A percentile compares a stretch with the other conserved stretches of the same genome.
Evolutionary conservation across 768 basidiomycete genomes (phyloP).

Genomic region (Cyathus striatus): DNA sequence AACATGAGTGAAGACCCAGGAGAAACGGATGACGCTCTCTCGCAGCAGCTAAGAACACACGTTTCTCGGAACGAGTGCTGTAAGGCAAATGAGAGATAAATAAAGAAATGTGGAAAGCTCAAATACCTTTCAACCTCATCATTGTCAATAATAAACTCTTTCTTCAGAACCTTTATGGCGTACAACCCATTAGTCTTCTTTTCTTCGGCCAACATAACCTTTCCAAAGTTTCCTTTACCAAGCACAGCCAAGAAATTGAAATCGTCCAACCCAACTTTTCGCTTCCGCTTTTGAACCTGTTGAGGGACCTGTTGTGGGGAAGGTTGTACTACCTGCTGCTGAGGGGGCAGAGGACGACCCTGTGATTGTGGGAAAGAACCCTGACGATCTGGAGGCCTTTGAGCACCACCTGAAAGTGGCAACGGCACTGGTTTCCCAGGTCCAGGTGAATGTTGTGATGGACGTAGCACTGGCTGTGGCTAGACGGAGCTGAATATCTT

Average conservation of each 20-base stretch:
- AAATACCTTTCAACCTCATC: constrained; percentile 97
- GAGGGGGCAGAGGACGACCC: constrained; percentile 17
- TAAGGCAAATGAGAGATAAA: constrained; percentile 9
- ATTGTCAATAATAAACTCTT: constrained; percentile 99
- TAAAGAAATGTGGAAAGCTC: not conserved
- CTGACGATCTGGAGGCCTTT: too few relatives aligned
- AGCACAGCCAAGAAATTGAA: constrained; percentile 99
- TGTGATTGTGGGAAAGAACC: constrained; percentile 12
- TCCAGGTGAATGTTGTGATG: too few relatives aligned
- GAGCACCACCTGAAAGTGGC: too few relatives aligned
- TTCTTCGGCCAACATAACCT: constrained; percentile 99
- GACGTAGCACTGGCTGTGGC: too few relatives aligned
- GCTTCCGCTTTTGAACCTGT: constrained; percentile 46
- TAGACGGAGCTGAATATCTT: too few relatives aligned
- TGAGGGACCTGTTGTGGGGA: constrained; percentile 29
- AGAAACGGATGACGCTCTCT: constrained; percentile 96
- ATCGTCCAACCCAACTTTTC: constrained; percentile 94
- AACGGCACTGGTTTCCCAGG: too few relatives aligned
- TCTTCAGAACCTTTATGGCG: constrained; percentile 99
- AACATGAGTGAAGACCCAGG: constrained; percentile 95
- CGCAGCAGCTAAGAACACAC: constrained; percentile 96
- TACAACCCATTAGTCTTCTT: constrained; percentile 85
- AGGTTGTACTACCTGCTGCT: constrained; percentile 11
- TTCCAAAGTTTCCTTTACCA: constrained; percentile 99
- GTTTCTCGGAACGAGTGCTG: constrained; percentile 98